phyloP scores from a whole-genome alignment of 176 grass and related monocot species.

The Triticum urartu region DNA sequence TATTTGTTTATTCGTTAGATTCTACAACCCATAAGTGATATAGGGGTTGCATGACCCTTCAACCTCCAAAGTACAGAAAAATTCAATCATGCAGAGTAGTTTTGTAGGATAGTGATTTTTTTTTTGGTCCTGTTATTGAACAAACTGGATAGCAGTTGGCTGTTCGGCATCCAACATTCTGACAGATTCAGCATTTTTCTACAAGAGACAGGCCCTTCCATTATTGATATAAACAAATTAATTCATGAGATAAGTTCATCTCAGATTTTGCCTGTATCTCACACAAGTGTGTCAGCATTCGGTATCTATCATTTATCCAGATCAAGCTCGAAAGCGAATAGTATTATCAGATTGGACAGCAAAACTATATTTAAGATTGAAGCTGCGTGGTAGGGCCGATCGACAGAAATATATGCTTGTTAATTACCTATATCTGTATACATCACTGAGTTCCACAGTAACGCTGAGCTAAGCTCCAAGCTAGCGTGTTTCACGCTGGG shows the following conservation, averaged over 20 bases:
- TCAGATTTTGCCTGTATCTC: not conserved
- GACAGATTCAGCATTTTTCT: not conserved
- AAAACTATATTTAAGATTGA: not conserved
- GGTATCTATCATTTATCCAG: not conserved
- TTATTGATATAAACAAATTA: not conserved
- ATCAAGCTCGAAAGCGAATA: not conserved
- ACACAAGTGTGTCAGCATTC: not conserved
- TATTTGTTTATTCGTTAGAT: not conserved
- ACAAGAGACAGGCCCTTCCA: not conserved
- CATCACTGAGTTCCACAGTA: not conserved
- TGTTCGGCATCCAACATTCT: not conserved
- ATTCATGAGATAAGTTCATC: not conserved
- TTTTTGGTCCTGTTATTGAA: not conserved
- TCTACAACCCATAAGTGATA: constrained; percentile 5
- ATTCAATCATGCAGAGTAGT: not conserved
- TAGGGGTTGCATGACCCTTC: not conserved
- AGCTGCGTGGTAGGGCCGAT: not conserved
- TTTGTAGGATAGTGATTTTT: not conserved
- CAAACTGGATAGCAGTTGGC: not conserved
- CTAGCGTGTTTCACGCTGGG: not conserved
- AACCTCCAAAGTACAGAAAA: not conserved
- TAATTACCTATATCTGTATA: not conserved
- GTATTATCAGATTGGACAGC: not conserved
- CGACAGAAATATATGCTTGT: not conserved
- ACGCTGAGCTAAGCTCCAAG: not conserved